Percentiles rank a stretch among this genome's conserved stretches.
Evolutionary conservation across 2,329 filamentous ascomycete genomes (phyloP).

Genomic region (Colletotrichum tamarilloi): DNA sequence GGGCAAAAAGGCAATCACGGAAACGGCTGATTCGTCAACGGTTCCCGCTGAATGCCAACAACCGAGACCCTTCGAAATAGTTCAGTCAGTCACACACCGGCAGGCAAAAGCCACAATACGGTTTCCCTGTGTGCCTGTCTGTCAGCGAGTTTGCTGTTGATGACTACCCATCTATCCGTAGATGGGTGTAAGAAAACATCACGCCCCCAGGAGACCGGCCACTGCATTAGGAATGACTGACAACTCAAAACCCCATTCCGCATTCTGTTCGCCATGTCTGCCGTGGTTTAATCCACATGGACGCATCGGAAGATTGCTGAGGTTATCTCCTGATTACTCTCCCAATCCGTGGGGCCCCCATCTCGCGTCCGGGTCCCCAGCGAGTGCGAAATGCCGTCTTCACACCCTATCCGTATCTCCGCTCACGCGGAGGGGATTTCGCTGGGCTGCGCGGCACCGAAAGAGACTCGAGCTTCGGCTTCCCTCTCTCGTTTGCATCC

Average conservation of each 20-base stretch:
- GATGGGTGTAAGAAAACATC: not conserved
- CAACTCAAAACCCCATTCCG: not conserved
- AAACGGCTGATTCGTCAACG: not conserved
- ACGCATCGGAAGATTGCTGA: not conserved
- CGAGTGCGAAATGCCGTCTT: slow-evolving; percentile 1
- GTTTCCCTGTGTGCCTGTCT: not conserved
- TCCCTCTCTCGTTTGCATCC: not conserved
- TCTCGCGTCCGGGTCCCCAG: slow-evolving; percentile 2
- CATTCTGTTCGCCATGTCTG: not conserved
- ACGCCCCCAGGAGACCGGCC: not conserved
- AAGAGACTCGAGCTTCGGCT: not conserved
- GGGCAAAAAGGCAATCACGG: not conserved
- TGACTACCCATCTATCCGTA: not conserved
- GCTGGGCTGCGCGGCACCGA: not conserved
- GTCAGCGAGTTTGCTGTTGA: not conserved
- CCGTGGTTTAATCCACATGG: not conserved
- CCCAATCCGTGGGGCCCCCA: not conserved
- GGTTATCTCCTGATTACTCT: slow-evolving; percentile 4
- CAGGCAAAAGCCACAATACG: not conserved
- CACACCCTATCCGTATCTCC: not conserved
- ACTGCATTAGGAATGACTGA: not conserved
- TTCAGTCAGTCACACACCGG: not conserved
- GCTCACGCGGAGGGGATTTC: not conserved
- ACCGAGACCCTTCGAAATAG: slow-evolving; percentile 8
- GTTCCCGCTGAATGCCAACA: not conserved